Evolutionary conservation across 176 grass and related monocot species (phyloP).

Genomic region (Triticum monococcum): DNA sequence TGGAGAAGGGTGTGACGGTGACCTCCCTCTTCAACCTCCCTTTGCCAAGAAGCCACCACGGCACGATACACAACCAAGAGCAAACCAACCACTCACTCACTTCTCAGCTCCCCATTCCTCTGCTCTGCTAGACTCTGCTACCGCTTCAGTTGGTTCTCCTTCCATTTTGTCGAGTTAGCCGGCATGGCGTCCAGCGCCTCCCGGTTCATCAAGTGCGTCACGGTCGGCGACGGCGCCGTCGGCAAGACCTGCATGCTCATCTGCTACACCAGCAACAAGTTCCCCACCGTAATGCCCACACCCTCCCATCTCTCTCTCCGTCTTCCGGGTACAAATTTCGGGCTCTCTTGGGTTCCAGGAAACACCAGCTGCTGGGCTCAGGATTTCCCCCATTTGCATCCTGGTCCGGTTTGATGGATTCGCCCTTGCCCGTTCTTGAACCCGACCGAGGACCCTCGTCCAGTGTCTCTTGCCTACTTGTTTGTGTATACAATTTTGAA

Average conservation of each 20-base stretch:
- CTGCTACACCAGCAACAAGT: constrained; percentile 99
- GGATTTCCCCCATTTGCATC: not conserved
- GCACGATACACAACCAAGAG: not conserved
- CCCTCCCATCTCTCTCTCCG: not conserved
- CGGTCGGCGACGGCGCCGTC: constrained; percentile 95
- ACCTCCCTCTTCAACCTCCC: not conserved
- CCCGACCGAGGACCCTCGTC: too few species aligned
- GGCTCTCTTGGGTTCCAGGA: not conserved
- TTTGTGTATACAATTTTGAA: not conserved
- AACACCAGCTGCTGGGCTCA: not conserved
- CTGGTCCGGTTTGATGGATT: too few species aligned
- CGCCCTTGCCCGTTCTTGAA: too few species aligned
- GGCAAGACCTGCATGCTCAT: constrained; percentile 99
- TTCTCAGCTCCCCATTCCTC: not conserved
- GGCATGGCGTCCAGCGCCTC: constrained; percentile 77
- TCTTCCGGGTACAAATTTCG: not conserved
- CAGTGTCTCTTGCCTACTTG: not conserved
- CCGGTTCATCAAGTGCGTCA: constrained; percentile 99
- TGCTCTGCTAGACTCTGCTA: not conserved
- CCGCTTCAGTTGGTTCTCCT: not conserved
- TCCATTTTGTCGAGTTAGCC: not conserved
- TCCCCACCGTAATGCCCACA: constrained; percentile 40
- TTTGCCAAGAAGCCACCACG: constrained; percentile 26
- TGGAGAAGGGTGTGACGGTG: too few species aligned
- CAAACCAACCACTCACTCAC: not conserved